These are phyloP conservation scores for Astrothelium subdiscretum DNA, from an alignment of 495 filamentous ascomycete genomes.

Conservation along the genomic window DNA sequence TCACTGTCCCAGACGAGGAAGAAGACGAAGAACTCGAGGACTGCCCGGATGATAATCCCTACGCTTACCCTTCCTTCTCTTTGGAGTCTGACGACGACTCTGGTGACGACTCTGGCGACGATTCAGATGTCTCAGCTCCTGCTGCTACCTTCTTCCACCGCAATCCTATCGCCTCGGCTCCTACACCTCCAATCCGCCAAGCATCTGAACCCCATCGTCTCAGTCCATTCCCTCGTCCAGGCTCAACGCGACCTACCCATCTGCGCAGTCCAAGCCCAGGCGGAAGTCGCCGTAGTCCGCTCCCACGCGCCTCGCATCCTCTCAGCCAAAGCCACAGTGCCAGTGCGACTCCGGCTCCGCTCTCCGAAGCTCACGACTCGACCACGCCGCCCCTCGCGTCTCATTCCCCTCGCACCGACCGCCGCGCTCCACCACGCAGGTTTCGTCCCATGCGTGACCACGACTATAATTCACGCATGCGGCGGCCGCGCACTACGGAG, in stretches of 20 bases:
- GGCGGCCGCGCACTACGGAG: too few relatives aligned
- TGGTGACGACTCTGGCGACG: constrained; percentile 14
- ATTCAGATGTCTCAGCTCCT: constrained; percentile 13
- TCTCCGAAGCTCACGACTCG: not conserved
- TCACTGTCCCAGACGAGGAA: constrained; percentile 19
- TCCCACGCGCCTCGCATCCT: not conserved
- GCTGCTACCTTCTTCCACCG: not conserved
- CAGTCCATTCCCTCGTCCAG: not conserved
- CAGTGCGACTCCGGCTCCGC: not conserved
- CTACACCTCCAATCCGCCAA: not conserved
- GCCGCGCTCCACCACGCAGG: too few relatives aligned
- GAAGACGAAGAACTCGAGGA: constrained; percentile 6
- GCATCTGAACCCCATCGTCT: not conserved
- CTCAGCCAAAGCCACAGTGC: not conserved
- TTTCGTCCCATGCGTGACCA: too few relatives aligned
- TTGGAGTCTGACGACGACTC: constrained; percentile 17
- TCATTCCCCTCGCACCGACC: not conserved
- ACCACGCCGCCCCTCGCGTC: not conserved
- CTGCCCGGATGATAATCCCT: not conserved
- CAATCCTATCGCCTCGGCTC: not conserved
- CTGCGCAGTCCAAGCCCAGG: not conserved
- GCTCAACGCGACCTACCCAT: not conserved
- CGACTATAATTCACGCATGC: too few relatives aligned
- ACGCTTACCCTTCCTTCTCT: not conserved
- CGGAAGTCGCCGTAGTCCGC: not conserved